A percentile compares a stretch with the other conserved stretches of the same genome.
Conservation (phyloP, 2,329 filamentous ascomycete species). For the Phaeosphaeriaceae sp. region DNA sequence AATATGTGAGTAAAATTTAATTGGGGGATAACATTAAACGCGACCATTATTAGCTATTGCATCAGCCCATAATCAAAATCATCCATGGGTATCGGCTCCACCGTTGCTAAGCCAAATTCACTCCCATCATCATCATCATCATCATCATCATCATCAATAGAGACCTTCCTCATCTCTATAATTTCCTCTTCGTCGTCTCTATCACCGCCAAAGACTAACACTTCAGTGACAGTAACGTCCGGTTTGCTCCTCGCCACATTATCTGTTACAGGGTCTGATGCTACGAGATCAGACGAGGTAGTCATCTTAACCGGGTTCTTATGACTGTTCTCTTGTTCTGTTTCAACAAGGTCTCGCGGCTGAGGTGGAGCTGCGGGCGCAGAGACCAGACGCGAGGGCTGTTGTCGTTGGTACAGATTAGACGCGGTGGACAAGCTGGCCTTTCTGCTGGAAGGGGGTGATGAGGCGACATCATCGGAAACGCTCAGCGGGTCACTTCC, state of each 20-base stretch:
- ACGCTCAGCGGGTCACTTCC: neutral
- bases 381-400: neutral
- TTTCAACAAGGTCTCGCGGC: neutral
- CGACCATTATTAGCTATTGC: conserved; percentile 6
- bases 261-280: neutral
- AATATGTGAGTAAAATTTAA: no score
- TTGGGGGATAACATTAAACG: no score
- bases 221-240: conserved; percentile 5
- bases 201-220: neutral
- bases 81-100: conserved; percentile 35
- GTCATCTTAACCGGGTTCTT: neutral
- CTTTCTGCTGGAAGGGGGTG: neutral
- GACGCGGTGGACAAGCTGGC: neutral
- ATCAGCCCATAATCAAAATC: conserved; percentile 33
- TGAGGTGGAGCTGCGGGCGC: neutral
- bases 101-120: conserved; percentile 36
- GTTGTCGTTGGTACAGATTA: neutral
- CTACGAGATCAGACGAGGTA: neutral
- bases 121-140: conserved; percentile 27
- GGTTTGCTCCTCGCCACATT: conserved; percentile 7
- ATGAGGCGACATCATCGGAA: neutral
- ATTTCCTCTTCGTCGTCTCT: conserved; percentile 5
- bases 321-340: neutral
- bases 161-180: neutral
- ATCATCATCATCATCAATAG: conserved; percentile 3